These are phyloP conservation scores for Colletotrichum eremochloae DNA, from an alignment of 2,329 filamentous ascomycete species.

Conservation along the genomic window DNA sequence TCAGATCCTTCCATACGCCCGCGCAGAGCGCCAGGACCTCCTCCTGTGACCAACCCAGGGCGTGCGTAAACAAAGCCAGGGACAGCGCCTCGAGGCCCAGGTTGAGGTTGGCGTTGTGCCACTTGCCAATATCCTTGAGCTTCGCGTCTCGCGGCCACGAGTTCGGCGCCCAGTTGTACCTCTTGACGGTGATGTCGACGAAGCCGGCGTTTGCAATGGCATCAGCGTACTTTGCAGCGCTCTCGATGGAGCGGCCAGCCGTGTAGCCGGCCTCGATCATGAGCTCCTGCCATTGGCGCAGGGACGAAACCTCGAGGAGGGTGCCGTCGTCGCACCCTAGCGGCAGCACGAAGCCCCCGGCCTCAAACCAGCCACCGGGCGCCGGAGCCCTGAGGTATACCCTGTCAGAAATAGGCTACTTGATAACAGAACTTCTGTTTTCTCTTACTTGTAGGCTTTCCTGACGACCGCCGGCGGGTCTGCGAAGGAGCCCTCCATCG, in stretches of 20 bases:
- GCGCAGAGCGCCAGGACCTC: conserved; percentile 47
- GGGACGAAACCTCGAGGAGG: conserved; percentile 44
- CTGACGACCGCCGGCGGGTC: conserved; percentile 45
- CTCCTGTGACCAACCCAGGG: conserved; percentile 45
- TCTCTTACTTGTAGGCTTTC: conserved; percentile 42
- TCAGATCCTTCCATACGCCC: conserved; percentile 46
- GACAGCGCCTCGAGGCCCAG: conserved; percentile 47
- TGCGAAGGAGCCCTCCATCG: conserved; percentile 48
- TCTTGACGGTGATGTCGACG: conserved; percentile 36
- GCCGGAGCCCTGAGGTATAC: conserved; percentile 43
- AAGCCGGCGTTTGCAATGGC: conserved; percentile 46
- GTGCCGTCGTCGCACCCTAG: conserved; percentile 48
- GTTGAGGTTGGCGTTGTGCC: conserved; percentile 41
- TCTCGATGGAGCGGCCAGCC: conserved; percentile 43
- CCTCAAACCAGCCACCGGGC: conserved; percentile 51
- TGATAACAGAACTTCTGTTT: background rate
- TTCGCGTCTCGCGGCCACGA: conserved; percentile 38
- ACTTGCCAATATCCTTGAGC: conserved; percentile 39
- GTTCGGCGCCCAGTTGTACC: conserved; percentile 36
- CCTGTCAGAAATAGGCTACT: background rate
- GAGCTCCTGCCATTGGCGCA: conserved; percentile 46
- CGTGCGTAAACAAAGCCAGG: conserved; percentile 48
- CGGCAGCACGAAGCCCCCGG: conserved; percentile 47
- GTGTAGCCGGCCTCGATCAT: conserved; percentile 46
- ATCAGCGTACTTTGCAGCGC: conserved; percentile 36